phyloP scores from a whole-genome alignment of 1,284 basidiomycete species.

The Boletus calvinii region DNA sequence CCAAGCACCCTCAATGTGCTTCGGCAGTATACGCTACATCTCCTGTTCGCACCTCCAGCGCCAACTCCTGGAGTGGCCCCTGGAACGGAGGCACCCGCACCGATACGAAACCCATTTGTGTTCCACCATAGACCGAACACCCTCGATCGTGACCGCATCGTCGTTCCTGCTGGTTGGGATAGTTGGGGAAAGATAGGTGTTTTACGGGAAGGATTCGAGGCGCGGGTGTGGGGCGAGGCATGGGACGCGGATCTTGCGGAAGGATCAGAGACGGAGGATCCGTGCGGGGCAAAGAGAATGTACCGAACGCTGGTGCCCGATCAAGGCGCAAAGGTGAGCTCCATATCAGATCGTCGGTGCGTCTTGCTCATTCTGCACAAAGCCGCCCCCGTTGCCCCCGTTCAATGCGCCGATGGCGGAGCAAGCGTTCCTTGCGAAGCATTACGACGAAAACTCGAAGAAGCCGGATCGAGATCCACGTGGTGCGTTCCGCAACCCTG shows the following conservation, averaged over 20 bases:
- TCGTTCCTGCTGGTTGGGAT: constrained; percentile 96
- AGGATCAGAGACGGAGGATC: constrained; percentile 41
- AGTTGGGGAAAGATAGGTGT: constrained; percentile 96
- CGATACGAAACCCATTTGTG: constrained; percentile 74
- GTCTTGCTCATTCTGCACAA: constrained; percentile 4
- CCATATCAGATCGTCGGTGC: not conserved
- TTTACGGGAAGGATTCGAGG: constrained; percentile 89
- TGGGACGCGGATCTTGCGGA: constrained; percentile 71
- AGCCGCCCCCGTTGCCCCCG: constrained; percentile 68
- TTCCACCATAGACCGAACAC: constrained; percentile 88
- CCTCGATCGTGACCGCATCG: constrained; percentile 87
- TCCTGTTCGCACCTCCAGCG: constrained; percentile 78
- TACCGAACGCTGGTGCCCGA: constrained; percentile 68
- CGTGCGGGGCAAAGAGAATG: constrained; percentile 54
- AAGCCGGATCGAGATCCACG: constrained; percentile 86
- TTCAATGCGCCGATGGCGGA: constrained; percentile 81
- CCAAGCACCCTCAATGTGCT: constrained; percentile 79
- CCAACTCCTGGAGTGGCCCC: constrained; percentile 51
- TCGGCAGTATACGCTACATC: constrained; percentile 85
- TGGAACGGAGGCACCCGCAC: constrained; percentile 51
- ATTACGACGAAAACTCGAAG: constrained; percentile 87
- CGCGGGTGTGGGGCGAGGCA: constrained; percentile 75
- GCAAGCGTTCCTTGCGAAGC: constrained; percentile 82
- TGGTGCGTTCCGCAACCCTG: constrained; percentile 77
- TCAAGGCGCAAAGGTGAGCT: constrained; percentile 63